A percentile compares a stretch with the other conserved stretches of the same genome.
Conservation (phyloP, 1,284 basidiomycete species). For the Leccinum variabile region DNA sequence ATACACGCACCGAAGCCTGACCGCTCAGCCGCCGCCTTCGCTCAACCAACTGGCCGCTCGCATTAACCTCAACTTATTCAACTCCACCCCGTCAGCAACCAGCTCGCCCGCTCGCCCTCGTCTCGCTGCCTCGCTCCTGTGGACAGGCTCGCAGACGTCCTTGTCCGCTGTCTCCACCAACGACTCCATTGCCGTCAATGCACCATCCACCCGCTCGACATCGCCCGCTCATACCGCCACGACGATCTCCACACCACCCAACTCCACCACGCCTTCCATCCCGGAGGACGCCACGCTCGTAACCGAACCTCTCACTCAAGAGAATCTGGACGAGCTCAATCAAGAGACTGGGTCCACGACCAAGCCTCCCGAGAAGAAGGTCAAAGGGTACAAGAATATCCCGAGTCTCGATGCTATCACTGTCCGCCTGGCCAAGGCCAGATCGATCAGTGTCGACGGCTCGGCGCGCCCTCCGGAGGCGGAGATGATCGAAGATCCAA, state of each 20-base stretch:
- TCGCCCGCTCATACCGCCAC: conserved; percentile 37
- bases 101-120: conserved; percentile 54
- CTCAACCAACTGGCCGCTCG: conserved; percentile 78
- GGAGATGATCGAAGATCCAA: conserved; percentile 74
- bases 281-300: conserved; percentile 37
- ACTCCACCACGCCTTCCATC: conserved; percentile 42
- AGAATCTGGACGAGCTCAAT: conserved; percentile 60
- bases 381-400: conserved; percentile 82
- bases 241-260: conserved; percentile 49
- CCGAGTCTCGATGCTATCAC: conserved; percentile 81
- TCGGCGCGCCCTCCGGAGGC: conserved; percentile 69
- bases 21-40: conserved; percentile 42
- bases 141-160: conserved; percentile 62
- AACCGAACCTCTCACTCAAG: conserved; percentile 58
- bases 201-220: conserved; percentile 57
- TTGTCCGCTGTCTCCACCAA: conserved; percentile 51
- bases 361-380: conserved; percentile 41
- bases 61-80: conserved; percentile 50
- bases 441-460: conserved; percentile 70
- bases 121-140: conserved; percentile 68
- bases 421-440: conserved; percentile 64
- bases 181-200: conserved; percentile 65
- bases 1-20: conserved; percentile 44
- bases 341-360: conserved; percentile 40
- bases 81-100: conserved; percentile 35